Base-by-base conservation (phyloP, 1,139 yeast genomes). In the Debaryomycetaceae sp. region DNA sequence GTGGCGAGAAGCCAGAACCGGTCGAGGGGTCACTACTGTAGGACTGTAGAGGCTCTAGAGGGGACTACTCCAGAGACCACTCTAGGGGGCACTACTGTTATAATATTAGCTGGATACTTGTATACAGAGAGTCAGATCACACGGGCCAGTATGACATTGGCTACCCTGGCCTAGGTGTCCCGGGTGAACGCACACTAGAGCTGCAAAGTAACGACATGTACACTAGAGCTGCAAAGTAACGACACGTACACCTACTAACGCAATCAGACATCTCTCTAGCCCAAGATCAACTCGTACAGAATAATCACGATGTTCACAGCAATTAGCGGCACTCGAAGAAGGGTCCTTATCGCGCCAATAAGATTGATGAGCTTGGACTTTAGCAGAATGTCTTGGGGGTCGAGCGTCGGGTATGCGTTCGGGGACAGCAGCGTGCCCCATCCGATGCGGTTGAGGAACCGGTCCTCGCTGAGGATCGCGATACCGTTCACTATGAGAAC, bases 381-480 rank as follows among this genome's bases (percentile, higher is more conserved):
- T 16, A 80, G 62, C 26, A 66, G 51, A n/a, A 68, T 68, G 27
- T 50, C 58, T 10, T 6, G 10, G 25, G 36, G 33, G 6, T 41
- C 32, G n/a, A 50, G 55, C 31, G 54, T 60, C 30, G 46, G 53
- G 27, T 48, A 56, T 36, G 50, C 59, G 11, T 35, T 31, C 16
- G 36, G 37, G 13, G 40, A 29, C 13, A 43, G 40, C 15, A 49
- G 33, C 18, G 56, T 45, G 10, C 60, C 56, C 68, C 68, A 62
- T 16, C 71, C 71, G 16, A 64, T 74, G 50, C 94, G 58, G 39
- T 78, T 77, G 32, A 83, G 60, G 47, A 83, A 83, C 35, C 95
- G 60, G 49, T 83, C 93, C 45, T 83, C 94, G 43, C 81, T 78
- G 28, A 83, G 62, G 25, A 83, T 79, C 1, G 94, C 93, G 18